Evolutionary conservation across 108 stramenopile genomes (phyloP), one percentile per base, ranked within the genome.

Genomic region (Epipyxis sp.): DNA sequence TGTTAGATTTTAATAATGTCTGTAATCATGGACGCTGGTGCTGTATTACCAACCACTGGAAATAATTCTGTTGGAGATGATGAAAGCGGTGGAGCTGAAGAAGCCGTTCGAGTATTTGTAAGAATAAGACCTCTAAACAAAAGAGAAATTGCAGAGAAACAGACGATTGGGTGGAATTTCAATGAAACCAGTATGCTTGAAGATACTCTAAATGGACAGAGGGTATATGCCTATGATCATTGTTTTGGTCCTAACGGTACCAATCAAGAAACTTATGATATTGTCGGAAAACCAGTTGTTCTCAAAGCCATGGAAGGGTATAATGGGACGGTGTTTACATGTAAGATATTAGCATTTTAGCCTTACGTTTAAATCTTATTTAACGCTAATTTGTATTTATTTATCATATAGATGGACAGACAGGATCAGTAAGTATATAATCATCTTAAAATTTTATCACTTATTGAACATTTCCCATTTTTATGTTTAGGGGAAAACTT

Each of bases 321-420:
- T 76, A 85, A 85, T 45, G 84, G 80, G 27, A 85, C 84, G 0
- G 80, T 85, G 42, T 85, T 85, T 41, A 82, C 84, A 1, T 85
- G 82, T 39, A 82, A 76, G 29, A 65, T 16, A 16, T 65, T 32
- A 35, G 41, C 46, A 6, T 37, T 45, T 81, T 59, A 25, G 1
- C 44, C 40, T 41, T 2, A 32, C 32, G 29, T 41, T 29, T 61
- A 25, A 10, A 61, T 57, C 61, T 3, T 67, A 30, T n/a, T 72
- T n/a, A 71, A 13, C 29, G 58, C 2, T 29, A 58, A 78, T 30
- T 27, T 35, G 1, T 79, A 0, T 20, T 34, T 42, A 27, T 41
- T 80, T 80, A 0, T 30, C 76, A 79, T 29, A 82, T 82, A 82
- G 84, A 85, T 39, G 68, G 67, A 6, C 57, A 77, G 76, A 59